These are phyloP conservation scores for Craspedostauros australis DNA, from an alignment of 108 stramenopile species.

Conservation along the genomic window DNA sequence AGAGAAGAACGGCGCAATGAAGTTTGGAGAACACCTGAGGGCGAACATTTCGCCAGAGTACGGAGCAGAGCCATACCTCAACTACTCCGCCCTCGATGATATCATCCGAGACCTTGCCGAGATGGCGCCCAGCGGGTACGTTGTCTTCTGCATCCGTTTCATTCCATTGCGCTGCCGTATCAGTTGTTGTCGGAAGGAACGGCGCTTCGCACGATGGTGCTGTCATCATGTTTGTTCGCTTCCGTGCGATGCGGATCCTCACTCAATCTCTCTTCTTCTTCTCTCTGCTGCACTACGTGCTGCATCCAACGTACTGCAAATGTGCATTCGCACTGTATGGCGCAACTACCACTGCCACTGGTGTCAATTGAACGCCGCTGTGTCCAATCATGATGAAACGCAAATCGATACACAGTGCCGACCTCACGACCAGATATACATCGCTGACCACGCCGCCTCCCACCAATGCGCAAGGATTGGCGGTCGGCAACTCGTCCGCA, in stretches of 20 bases:
- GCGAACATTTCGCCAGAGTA: slow-evolving; percentile 76
- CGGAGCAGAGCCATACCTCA: slow-evolving; percentile 68
- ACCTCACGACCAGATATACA: slow-evolving; percentile 60
- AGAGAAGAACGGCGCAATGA: no score
- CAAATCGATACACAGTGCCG: slow-evolving; percentile 35
- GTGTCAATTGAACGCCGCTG: background rate
- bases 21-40: slow-evolving; percentile 72
- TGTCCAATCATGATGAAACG: background rate
- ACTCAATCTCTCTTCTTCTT: background rate
- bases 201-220: no score
- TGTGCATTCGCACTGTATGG: background rate
- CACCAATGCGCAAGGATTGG: slow-evolving; percentile 71
- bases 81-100: slow-evolving; percentile 63
- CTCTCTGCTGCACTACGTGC: background rate
- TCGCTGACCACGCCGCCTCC: slow-evolving; percentile 84
- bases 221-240: background rate
- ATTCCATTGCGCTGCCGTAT: no score
- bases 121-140: slow-evolving; percentile 63
- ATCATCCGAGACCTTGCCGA: slow-evolving; percentile 58
- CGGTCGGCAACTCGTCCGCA: slow-evolving; percentile 33
- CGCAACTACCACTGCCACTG: background rate
- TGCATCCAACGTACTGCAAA: background rate
- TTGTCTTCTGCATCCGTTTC: slow-evolving; percentile 3
- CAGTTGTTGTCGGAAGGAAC: no score
- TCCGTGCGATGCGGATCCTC: background rate